Evolutionary conservation across 2,329 filamentous ascomycete genomes (phyloP), one percentile per base, ranked within the genome.

Genomic region (Penicillium polonicum): DNA sequence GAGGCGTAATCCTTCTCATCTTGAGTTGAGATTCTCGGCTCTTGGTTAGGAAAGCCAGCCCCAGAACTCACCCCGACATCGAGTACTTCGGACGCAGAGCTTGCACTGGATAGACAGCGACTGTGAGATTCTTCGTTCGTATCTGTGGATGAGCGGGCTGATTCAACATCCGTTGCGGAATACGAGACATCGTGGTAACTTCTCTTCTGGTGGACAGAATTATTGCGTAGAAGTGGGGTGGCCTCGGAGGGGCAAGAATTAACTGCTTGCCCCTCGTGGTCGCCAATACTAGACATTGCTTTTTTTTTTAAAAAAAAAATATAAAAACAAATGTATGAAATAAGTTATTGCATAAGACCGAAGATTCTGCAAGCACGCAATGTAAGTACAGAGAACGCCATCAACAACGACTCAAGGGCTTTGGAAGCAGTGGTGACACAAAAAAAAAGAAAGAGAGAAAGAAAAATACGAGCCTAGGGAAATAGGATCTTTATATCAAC

Each of bases 51-150:
- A 21, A 52, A 48, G 55, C 15, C 38, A n/a, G 19, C 15, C 27
- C 46, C 0, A 66, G 67, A 2, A 64, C 55, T 8, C 2, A 68
- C 65, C 44, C 68, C 68, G 48, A 71, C 61, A 9, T 72, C 66
- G 10, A 70, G 39, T 0, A 64, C 68, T 23, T 68, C 64, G 17
- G 69, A 63, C 13, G 69, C 61, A 1, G 72, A 74, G 39, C 60
- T 65, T 19, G 71, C 66, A 45, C 60, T 63, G 15, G 67, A 60
- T 29, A 70, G 49, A 19, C 59, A 60, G n/a, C 67, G 59, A 9
- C 63, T 45, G 6, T 7, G 10, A 1, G 60, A 43, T n/a, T 64
- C 57, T 33, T 71, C 67, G 27, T 67, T 59, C 1, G 52, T 49
- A 19, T 55, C 48, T 3, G 9, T 43, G 17, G 12, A 29, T 10